Evolutionary conservation across 805 yeast species (phyloP), one percentile per base, ranked within the genome.

Genomic region (Schizosaccharomyces japonicus): DNA sequence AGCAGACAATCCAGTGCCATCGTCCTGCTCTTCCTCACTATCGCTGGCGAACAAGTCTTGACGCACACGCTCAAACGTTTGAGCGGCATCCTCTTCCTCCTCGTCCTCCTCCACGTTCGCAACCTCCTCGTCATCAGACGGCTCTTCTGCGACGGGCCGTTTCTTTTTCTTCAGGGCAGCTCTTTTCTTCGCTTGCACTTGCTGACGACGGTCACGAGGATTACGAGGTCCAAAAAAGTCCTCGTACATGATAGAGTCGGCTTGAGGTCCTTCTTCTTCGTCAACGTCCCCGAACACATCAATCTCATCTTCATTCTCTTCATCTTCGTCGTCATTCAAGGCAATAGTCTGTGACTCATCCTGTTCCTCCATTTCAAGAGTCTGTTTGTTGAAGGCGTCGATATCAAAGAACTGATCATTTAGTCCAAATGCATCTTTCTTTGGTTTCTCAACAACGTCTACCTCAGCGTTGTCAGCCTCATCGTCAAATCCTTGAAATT

Each of bases 381-480:
- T 73, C 58, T 76, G 83, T 56, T 70, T 72, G 62, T 79, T 81
- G 65, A 80, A 87, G 48, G 79, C 80, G 53, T 83, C 93, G 39
- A 87, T 73, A 50, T 81, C 75, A 58, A 87, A 87, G 54, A 84
- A 78, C 5, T 75, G 81, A 56, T 82, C 93, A 57, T 85, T 80
- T 28, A 85, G 66, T 1, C 84, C 87, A 55, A 69, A 71, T 1
- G 63, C 68, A 55, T 76, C 81, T 36, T 67, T 66, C 5, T 52
- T 55, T 2, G 50, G 57, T 21, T 55, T 59, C 17, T 55, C 63
- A 4, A 54, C 55, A 5, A 57, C 61, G 5, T 54, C 58, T 4
- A 53, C 59, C 8, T 46, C 54, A n/a, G 50, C 56, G 6, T 52
- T 58, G 11, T 56, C 60, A 5, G 57, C 61, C 1, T 49, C 60